Percentiles rank a stretch among this genome's conserved stretches.
Evolutionary conservation across 768 basidiomycete species (phyloP).

Genomic region (Lactarius quietus): DNA sequence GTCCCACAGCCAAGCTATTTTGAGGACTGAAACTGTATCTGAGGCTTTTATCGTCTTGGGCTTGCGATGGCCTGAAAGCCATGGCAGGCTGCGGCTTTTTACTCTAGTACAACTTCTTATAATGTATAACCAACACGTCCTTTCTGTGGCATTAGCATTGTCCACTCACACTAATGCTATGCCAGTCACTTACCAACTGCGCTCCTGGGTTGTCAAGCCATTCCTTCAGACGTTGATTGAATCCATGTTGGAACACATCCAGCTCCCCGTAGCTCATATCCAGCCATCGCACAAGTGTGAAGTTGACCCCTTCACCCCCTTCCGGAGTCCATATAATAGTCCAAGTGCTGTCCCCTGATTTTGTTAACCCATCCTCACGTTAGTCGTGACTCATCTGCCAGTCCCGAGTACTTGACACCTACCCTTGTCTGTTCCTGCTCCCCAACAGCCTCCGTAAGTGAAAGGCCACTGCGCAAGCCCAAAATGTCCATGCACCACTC

Average conservation of each 20-base stretch:
- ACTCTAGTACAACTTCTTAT: too few species aligned
- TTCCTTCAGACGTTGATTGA: background rate
- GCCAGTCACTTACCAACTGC: constrained; percentile 4
- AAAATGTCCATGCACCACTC: constrained; percentile 14
- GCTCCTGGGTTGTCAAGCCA: constrained; percentile 12
- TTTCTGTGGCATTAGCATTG: background rate
- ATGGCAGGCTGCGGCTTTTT: too few species aligned
- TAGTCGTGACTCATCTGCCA: constrained; percentile 6
- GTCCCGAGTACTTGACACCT: background rate
- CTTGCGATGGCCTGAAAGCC: too few species aligned
- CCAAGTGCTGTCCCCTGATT: constrained; percentile 10
- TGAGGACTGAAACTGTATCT: too few species aligned
- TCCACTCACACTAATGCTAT: background rate
- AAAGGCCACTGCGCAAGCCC: background rate
- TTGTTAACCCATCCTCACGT: constrained; percentile 2
- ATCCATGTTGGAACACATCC: constrained; percentile 2
- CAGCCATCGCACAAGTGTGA: background rate
- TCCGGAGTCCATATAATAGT: constrained; percentile 16
- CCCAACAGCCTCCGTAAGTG: constrained; percentile 1
- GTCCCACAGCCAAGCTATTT: too few species aligned
- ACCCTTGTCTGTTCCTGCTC: constrained; percentile 17
- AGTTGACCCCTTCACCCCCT: constrained; percentile 11
- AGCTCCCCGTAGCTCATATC: constrained; percentile 10
- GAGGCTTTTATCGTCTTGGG: too few species aligned
- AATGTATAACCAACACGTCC: too few species aligned